These are phyloP conservation scores for Hymenotorrendiella dingleyae DNA, from an alignment of 2,329 filamentous ascomycete species.

Conservation along the genomic window DNA sequence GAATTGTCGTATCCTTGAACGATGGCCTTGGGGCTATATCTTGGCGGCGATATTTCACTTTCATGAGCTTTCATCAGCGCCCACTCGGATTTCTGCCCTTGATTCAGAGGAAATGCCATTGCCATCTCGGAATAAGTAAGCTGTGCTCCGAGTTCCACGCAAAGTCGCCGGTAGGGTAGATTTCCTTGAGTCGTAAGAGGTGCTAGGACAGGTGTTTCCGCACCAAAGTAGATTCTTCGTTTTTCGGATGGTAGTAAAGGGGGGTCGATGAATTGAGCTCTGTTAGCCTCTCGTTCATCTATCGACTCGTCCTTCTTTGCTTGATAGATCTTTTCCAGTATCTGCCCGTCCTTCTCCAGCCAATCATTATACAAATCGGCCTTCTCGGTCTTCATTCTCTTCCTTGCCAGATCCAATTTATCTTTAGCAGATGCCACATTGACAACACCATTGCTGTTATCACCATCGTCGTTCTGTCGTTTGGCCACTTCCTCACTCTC, in stretches of 20 bases:
- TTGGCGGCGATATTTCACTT: slow-evolving; percentile 69
- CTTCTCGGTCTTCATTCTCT: slow-evolving; percentile 62
- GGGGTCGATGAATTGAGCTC: slow-evolving; percentile 77
- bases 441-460: slow-evolving; percentile 57
- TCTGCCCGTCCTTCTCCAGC: slow-evolving; percentile 60
- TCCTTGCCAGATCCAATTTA: slow-evolving; percentile 71
- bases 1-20: slow-evolving; percentile 76
- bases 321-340: slow-evolving; percentile 43
- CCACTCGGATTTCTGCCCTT: slow-evolving; percentile 90
- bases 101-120: slow-evolving; percentile 80
- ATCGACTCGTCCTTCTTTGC: slow-evolving; percentile 34
- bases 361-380: slow-evolving; percentile 73
- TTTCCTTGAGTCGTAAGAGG: slow-evolving; percentile 96
- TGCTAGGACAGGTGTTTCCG: slow-evolving; percentile 88
- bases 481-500: slow-evolving; percentile 34
- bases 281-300: slow-evolving; percentile 57
- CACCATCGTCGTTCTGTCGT: slow-evolving; percentile 31
- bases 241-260: slow-evolving; percentile 91
- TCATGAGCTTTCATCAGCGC: slow-evolving; percentile 89
- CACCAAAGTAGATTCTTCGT: slow-evolving; percentile 85
- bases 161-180: slow-evolving; percentile 85
- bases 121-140: slow-evolving; percentile 99
- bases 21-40: slow-evolving; percentile 50
- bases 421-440: slow-evolving; percentile 66
- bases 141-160: slow-evolving; percentile 81